Base-by-base conservation (phyloP, 164 flowering plant genomes). In the Umbilicus rupestris region DNA sequence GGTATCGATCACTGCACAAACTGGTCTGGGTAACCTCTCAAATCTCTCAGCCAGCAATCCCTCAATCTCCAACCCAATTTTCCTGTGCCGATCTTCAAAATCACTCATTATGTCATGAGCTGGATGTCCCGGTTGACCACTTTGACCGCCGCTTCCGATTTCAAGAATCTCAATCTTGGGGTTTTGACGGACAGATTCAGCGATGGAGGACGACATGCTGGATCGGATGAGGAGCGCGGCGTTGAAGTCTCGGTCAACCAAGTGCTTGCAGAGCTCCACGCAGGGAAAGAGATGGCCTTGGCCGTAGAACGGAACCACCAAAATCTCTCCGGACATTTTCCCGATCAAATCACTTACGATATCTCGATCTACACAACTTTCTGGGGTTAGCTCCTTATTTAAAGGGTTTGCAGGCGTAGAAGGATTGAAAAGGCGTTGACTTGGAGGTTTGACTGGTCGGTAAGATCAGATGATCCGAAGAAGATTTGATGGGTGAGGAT, bases 231-330 rank as follows among this genome's bases (percentile, higher is more conserved):
- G 45, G 52, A 83, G 77, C 49, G 79, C 81, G 31, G 77, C 62
- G 3, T 60, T 66, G 57, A 8, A 59, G 59, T 33, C 16, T n/a
- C 65, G 49, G 30, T 57, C 39, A 5, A 41, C 44, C 4, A 85
- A 66, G 39, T 72, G 84, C 24, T 76, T 78, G 74, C 86, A 83
- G 52, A 85, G 83, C 80, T 85, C 83, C 24, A 72, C 67, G 72
- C 70, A 78, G 0, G 90, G 90, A 52, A 76, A 70, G 41, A 85
- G 79, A 64, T 85, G 90, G 62, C 87, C 87, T 26, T 82, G 86
- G 9, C 87, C 90, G 29, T 55, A 63, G 66, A 75, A 79, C 0
- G 87, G 81, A 12, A 85, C 66, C 29, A 85, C 71, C 26, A 81
- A 41, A 22, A 85, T 78, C 57, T 80, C 75, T 26, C 29, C 33